A percentile compares a stretch with the other conserved stretches of the same genome.
Evolutionary conservation across 345 rosid genomes (phyloP).

Genomic region (Moricandia arvensis): DNA sequence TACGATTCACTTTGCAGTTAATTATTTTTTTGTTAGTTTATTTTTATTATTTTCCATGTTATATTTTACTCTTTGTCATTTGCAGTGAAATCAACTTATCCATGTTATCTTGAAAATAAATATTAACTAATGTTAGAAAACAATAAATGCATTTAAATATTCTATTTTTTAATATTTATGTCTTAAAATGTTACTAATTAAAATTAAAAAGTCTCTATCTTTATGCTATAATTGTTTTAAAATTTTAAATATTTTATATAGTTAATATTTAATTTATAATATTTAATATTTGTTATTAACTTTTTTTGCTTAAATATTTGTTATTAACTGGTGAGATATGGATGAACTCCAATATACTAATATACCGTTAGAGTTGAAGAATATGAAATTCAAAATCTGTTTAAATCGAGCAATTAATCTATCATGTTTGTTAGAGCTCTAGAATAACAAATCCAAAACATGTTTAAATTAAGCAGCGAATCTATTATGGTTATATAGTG

Average conservation of each 20-base stretch:
- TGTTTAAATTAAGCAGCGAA: not conserved
- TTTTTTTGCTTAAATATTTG: too few relatives aligned
- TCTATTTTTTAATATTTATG: not conserved
- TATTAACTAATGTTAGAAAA: not conserved
- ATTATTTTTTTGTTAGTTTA: not conserved
- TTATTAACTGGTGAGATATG: not conserved
- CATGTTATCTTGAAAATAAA: not conserved
- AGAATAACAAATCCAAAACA: not conserved
- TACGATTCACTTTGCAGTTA: not conserved
- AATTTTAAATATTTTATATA: too few relatives aligned
- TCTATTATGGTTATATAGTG: not conserved
- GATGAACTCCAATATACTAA: not conserved
- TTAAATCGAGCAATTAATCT: not conserved
- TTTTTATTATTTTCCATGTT: not conserved
- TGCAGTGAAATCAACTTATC: not conserved
- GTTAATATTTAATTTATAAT: too few relatives aligned
- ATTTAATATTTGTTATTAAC: not conserved
- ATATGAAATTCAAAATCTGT: not conserved
- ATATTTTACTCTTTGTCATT: not conserved
- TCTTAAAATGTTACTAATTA: not conserved
- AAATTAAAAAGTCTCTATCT: too few relatives aligned
- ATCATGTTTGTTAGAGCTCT: not conserved
- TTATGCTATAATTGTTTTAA: too few relatives aligned
- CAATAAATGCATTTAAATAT: not conserved
- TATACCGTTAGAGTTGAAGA: not conserved